Base-by-base conservation (phyloP, 2,329 filamentous ascomycete species). In the Ceratocystis harringtonii region DNA sequence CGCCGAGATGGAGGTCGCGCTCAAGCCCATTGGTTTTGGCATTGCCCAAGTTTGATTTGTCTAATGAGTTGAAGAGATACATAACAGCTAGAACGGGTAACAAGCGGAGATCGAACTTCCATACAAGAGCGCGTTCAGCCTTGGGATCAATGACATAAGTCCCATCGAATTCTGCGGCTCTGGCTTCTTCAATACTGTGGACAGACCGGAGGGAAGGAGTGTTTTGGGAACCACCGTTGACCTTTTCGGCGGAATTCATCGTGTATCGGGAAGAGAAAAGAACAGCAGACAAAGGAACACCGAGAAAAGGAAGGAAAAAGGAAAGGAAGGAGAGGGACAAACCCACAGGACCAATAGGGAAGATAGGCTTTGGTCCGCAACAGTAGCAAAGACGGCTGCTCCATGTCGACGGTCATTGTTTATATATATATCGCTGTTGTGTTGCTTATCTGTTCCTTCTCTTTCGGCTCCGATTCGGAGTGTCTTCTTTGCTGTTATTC, bases 21-120 rank as follows among this genome's bases (percentile, higher is more conserved):
- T 74, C 72, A 60, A 79, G 73, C 17, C 76, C 76, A 44, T 75
- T 76, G 50, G 84, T 82, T 73, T 84, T 81, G 10, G 83, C 82
- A 71, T 85, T 84, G 17, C 76, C 74, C 43, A 78, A 69, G 71
- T 77, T 77, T 25, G 72, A 71, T 64, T 73, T 73, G 71, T 81
- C 79, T 17, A 80, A 74, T 7, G 74, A 74, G 69, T 79, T 79
- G 72, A 79, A 80, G 28, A 80, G 75, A 68, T 79, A 82, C 81
- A 84, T 84, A 28, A 81, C 48, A 25, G 81, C 79, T 62, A 84
- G 70, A 2, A 83, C 76, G 1, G 81, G 81, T 68, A 84, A 70
- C 8, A 84, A 71, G 22, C 80, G 78, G 22, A 80, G 71, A 70
- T 84, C 81, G 66, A 84, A 79, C 71, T 82, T 83, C 71, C 78